Evolutionary conservation across 78 protist genomes (phyloP), one percentile per base, ranked within the genome.

Genomic region (Dictyostelium intermedium): DNA sequence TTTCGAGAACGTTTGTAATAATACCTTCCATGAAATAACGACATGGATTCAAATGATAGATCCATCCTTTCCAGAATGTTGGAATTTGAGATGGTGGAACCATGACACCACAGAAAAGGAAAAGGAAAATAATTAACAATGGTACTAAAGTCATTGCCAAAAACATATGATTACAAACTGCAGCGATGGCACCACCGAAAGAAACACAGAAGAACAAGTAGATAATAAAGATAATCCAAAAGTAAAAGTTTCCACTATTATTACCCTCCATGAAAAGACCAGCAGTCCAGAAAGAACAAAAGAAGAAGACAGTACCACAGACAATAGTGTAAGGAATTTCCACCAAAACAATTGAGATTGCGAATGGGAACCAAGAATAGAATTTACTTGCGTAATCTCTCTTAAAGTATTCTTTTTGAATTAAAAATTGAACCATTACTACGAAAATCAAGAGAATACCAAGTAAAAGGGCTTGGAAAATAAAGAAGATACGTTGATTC

Each of bases 311-410:
- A 3, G 91, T 43, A 30, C 92, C 92, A 41, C 84, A 70, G 8
- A 84, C 30, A 5, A 92, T 2, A 2, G 80, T 35, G 27, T 84
- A 92, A 30, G 96, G 96, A 10, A 92, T 23, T 50, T 92, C 96
- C 4, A 92, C 96, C 34, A 84, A 5, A 0, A 84, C 92, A 37
- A 92, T 92, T 3, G 70, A n/a, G 1, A 92, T 37, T 14, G 92
- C 96, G 34, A 92, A 92, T 66, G 96, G 92, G 81, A 74, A 39
- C 96, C 96, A 92, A 27, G 87, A 73, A 41, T 92, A 92, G 47
- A 84, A 83, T 50, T 92, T 92, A 32, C 83, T 61, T 1, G 92
- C 84, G 73, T 84, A 92, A 16, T 92, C 96, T 35, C 96, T 56
- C 2, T 72, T 20, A 66, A 92, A 92, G 50, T 78, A 92, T n/a